A percentile compares a stretch with the other conserved stretches of the same genome.
These are phyloP conservation scores for Penicillium sp. DNA, from an alignment of 2,329 filamentous ascomycete species.

Conservation along the genomic window DNA sequence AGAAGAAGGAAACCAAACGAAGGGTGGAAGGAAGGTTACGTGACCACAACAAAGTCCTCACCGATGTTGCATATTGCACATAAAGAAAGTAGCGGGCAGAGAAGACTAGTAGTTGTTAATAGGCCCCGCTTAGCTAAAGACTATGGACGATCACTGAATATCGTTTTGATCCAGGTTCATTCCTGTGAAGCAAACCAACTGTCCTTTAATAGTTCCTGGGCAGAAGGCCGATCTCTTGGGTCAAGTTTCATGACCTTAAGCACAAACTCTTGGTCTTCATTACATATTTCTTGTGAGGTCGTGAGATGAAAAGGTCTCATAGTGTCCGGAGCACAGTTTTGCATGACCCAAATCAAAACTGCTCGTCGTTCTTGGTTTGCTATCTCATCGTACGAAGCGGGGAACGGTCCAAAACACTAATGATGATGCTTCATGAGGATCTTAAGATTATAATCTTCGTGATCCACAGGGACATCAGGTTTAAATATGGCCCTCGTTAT, in stretches of 20 bases:
- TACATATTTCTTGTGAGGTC: slow-evolving; percentile 26
- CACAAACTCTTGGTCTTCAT: slow-evolving; percentile 38
- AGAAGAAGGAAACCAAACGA: too few relatives aligned
- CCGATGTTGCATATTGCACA: too few relatives aligned
- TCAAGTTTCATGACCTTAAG: slow-evolving; percentile 47
- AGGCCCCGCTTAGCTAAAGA: neutral
- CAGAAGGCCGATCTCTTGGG: slow-evolving; percentile 37
- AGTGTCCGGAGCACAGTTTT: slow-evolving; percentile 15
- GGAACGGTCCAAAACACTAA: slow-evolving; percentile 25
- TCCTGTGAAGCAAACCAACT: neutral
- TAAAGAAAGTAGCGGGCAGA: too few relatives aligned
- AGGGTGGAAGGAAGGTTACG: too few relatives aligned
- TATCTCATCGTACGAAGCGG: slow-evolving; percentile 19
- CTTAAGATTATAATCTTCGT: slow-evolving; percentile 25
- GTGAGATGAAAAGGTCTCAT: slow-evolving; percentile 16
- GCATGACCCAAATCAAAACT: slow-evolving; percentile 17
- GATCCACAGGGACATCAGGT: slow-evolving; percentile 18
- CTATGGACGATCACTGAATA: neutral
- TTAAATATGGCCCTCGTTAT: slow-evolving; percentile 21
- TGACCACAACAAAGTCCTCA: too few relatives aligned
- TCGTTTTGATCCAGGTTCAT: slow-evolving; percentile 1
- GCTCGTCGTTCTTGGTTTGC: slow-evolving; percentile 15
- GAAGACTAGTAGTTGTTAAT: neutral
- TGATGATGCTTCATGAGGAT: slow-evolving; percentile 23
- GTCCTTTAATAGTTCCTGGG: slow-evolving; percentile 1